These are phyloP conservation scores for Entomortierella parvispora DNA, from an alignment of 192 early-diverging fungal species.

Conservation along the genomic window DNA sequence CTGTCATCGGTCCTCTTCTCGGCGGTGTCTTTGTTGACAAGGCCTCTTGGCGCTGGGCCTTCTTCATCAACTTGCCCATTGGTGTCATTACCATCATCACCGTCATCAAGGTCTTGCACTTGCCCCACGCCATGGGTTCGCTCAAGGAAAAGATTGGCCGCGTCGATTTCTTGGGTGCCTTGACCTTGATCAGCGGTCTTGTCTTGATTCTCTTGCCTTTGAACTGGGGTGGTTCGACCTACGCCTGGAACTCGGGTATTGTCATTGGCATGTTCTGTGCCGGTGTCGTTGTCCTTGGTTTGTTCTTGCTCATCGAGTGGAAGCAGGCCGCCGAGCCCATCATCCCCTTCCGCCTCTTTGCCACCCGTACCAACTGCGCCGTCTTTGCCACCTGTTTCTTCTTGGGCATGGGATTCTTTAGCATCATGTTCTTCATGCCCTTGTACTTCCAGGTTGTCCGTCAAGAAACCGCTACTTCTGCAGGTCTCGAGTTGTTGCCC, in stretches of 20 bases:
- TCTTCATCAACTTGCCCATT: slow-evolving; percentile 40
- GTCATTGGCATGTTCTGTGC: slow-evolving; percentile 63
- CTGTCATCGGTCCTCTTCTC: slow-evolving; percentile 60
- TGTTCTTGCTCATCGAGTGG: slow-evolving; percentile 58
- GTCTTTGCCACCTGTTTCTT: slow-evolving; percentile 45
- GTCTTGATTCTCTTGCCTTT: slow-evolving; percentile 71
- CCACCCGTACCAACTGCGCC: slow-evolving; percentile 57
- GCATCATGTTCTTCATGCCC: slow-evolving; percentile 48
- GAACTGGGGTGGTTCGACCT: slow-evolving; percentile 70
- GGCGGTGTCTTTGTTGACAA: slow-evolving; percentile 2
- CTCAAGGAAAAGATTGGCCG: slow-evolving; percentile 61
- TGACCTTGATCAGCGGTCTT: slow-evolving; percentile 56
- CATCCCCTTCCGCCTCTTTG: slow-evolving; percentile 67
- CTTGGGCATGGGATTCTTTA: slow-evolving; percentile 45
- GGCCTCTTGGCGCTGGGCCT: neutral
- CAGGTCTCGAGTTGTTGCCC: slow-evolving; percentile 53
- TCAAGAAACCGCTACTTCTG: slow-evolving; percentile 38
- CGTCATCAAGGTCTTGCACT: slow-evolving; percentile 52
- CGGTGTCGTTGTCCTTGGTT: slow-evolving; percentile 45
- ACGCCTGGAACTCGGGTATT: slow-evolving; percentile 64
- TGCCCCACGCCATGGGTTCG: slow-evolving; percentile 30
- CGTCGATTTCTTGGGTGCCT: slow-evolving; percentile 70
- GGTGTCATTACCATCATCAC: slow-evolving; percentile 55
- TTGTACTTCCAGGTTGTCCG: slow-evolving; percentile 50
- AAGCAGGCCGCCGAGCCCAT: slow-evolving; percentile 69